Conservation (phyloP, 73 alveolate species). For the Halteria grandinella region DNA sequence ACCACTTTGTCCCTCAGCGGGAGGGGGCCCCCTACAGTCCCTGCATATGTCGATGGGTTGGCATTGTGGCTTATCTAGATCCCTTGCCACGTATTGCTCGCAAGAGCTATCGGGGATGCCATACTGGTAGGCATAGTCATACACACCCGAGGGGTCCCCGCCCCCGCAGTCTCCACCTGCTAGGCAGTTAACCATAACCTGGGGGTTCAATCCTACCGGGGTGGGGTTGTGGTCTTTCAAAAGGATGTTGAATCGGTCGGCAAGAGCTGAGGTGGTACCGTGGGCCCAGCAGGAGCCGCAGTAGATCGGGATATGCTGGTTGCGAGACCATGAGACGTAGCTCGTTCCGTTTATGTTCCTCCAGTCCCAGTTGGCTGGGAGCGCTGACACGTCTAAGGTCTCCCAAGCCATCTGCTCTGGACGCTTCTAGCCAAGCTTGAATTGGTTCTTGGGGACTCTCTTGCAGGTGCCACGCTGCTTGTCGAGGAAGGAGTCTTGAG, state of each 20-base stretch:
- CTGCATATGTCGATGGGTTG: slow-evolving; percentile 66
- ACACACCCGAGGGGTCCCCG: slow-evolving; percentile 76
- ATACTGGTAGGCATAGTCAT: slow-evolving; percentile 53
- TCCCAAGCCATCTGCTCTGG: slow-evolving; percentile 64
- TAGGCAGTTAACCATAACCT: slow-evolving; percentile 75
- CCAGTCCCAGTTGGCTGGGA: slow-evolving; percentile 84
- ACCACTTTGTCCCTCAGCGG: slow-evolving; percentile 55
- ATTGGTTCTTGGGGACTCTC: no score
- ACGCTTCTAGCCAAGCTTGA: no score
- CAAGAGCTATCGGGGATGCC: slow-evolving; percentile 79
- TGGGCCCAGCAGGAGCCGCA: slow-evolving; percentile 86
- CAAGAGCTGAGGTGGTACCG: slow-evolving; percentile 82
- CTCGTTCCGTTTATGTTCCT: slow-evolving; percentile 71
- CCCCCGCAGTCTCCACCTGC: slow-evolving; percentile 79
- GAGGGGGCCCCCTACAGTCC: slow-evolving; percentile 70
- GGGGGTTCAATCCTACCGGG: slow-evolving; percentile 62
- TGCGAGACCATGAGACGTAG: slow-evolving; percentile 83
- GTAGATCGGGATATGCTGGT: slow-evolving; percentile 79
- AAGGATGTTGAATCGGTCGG: slow-evolving; percentile 89
- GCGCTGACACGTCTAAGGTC: slow-evolving; percentile 29
- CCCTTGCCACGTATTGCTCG: slow-evolving; percentile 64
- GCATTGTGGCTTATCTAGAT: slow-evolving; percentile 63
- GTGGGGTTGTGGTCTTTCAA: slow-evolving; percentile 59
- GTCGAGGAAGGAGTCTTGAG: slow-evolving; percentile 18
- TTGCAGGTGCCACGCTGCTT: slow-evolving; percentile 55